Percentiles rank a stretch among this genome's conserved stretches.
Conservation (phyloP, 148 eudicot genomes). For the Hydrangea macrophylla region DNA sequence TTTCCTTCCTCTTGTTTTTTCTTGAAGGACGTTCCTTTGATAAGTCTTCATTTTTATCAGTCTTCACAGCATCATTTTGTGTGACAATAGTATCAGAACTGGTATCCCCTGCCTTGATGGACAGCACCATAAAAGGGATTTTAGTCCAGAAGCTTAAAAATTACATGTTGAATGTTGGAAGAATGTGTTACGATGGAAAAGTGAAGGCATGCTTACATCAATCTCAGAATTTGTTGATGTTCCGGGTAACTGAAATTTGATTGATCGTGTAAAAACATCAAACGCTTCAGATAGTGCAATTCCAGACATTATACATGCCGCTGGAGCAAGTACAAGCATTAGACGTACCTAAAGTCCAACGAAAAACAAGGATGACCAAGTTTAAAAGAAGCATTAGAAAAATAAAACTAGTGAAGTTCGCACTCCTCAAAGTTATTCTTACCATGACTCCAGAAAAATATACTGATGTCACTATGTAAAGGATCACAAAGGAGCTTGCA, state of each 20-base stretch:
- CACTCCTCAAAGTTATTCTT: constrained; percentile 18
- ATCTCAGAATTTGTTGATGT: constrained; percentile 28
- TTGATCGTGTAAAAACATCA: constrained; percentile 74
- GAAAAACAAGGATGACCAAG: constrained; percentile 3
- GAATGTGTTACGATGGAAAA: background rate
- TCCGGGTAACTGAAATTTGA: constrained; percentile 65
- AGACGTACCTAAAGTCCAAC: constrained; percentile 66
- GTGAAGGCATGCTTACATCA: constrained; percentile 41
- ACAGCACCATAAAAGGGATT: constrained; percentile 12
- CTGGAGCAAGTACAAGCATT: constrained; percentile 99
- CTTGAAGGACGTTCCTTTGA: constrained; percentile 54
- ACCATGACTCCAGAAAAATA: constrained; percentile 99
- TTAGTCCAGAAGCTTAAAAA: constrained; percentile 19
- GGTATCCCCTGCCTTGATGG: constrained; percentile 66
- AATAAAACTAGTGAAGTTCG: background rate
- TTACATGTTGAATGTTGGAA: background rate
- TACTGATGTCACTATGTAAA: constrained; percentile 84
- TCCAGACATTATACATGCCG: constrained; percentile 97
- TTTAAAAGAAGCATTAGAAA: background rate
- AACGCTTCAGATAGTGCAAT: constrained; percentile 97
- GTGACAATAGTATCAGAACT: constrained; percentile 33
- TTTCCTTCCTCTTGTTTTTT: constrained; percentile 78
- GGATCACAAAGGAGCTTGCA: constrained; percentile 92
- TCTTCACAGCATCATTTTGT: constrained; percentile 44
- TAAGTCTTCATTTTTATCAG: constrained; percentile 55